Conservation (phyloP, 805 yeast genomes). For the Candida pseudofarinosa region DNA sequence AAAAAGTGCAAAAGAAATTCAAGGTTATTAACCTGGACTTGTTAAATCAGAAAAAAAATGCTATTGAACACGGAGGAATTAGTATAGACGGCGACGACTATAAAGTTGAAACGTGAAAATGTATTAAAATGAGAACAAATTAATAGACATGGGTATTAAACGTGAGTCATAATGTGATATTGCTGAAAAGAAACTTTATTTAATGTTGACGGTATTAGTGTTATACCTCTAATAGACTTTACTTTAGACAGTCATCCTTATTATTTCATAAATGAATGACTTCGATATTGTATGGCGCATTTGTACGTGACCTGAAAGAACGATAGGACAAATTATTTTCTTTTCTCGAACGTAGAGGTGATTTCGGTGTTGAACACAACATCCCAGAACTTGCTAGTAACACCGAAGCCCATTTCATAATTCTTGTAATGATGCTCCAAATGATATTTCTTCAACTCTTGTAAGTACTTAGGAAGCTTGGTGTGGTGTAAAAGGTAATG, state of each 20-base stretch:
- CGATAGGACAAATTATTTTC: no score
- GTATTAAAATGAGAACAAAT: background rate
- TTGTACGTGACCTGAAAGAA: no score
- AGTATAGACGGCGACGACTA: constrained; percentile 10
- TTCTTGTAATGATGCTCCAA: constrained; percentile 97
- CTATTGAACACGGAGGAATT: constrained; percentile 11
- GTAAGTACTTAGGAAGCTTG: constrained; percentile 70
- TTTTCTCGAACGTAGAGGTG: constrained; percentile 46
- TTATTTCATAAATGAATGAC: no score
- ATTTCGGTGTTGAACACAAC: constrained; percentile 80
- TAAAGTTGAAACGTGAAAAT: constrained; percentile 1
- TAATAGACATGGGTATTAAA: background rate
- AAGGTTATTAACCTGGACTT: background rate
- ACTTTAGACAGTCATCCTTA: no score
- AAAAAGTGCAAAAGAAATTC: constrained; percentile 3
- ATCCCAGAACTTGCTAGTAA: constrained; percentile 93
- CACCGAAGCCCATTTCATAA: constrained; percentile 96
- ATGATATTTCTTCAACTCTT: constrained; percentile 82
- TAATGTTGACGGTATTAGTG: background rate
- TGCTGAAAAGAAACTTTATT: background rate
- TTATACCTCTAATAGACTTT: background rate
- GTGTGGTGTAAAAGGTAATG: constrained; percentile 93
- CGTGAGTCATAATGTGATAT: background rate
- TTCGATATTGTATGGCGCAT: no score
- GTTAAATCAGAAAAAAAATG: constrained; percentile 3